phyloP scores from a whole-genome alignment of 2,329 filamentous ascomycete genomes.

The Cladosporium sp. region DNA sequence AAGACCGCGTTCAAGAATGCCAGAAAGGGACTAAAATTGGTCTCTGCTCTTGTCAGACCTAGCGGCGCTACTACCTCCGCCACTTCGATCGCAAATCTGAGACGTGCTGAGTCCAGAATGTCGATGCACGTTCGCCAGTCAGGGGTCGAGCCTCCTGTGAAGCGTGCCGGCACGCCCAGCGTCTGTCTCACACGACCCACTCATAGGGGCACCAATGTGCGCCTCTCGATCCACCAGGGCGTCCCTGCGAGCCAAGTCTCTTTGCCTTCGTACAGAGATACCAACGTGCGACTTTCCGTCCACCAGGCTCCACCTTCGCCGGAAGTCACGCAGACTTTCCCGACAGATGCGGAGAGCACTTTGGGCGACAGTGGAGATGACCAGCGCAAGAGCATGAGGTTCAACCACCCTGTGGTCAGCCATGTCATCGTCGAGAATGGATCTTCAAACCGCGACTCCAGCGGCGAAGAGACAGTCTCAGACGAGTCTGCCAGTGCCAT shows the following conservation, averaged over 20 bases:
- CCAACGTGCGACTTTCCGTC: slow-evolving; percentile 1
- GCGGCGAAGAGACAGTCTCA: background rate
- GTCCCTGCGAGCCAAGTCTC: background rate
- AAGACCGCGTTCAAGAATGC: background rate
- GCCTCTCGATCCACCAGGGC: background rate
- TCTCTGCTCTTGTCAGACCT: background rate
- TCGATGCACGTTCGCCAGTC: slow-evolving; percentile 3
- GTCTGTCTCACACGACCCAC: slow-evolving; percentile 3
- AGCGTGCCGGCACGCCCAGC: slow-evolving; percentile 3
- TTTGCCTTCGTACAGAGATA: background rate
- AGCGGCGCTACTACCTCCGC: background rate
- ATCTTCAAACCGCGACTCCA: background rate
- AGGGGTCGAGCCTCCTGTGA: background rate
- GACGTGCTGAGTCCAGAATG: background rate
- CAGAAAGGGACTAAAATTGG: background rate
- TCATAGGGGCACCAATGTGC: slow-evolving; percentile 1
- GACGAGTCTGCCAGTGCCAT: background rate
- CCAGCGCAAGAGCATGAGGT: slow-evolving; percentile 10
- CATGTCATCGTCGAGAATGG: background rate
- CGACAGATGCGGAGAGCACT: background rate
- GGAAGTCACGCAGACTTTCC: background rate
- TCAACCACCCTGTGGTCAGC: slow-evolving; percentile 13
- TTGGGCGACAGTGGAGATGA: background rate
- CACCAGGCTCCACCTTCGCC: slow-evolving; percentile 4
- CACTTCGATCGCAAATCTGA: background rate